Evolutionary conservation across 768 basidiomycete genomes (phyloP), one percentile per base, ranked within the genome.

Genomic region (Lactarius tabidus): DNA sequence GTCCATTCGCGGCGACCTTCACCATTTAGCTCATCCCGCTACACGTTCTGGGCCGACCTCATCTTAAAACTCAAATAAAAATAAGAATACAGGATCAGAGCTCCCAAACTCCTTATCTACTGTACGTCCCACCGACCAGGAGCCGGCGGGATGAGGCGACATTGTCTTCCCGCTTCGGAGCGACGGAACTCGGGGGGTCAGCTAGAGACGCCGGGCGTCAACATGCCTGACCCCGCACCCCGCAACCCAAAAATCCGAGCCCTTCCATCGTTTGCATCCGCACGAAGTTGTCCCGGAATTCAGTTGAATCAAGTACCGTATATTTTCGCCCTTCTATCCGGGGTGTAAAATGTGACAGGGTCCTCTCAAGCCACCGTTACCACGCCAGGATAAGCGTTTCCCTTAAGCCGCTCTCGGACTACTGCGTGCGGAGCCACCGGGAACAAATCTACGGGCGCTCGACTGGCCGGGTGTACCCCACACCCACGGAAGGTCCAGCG

Each of bases 41-140:
- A 12, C 38, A 10, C 26, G 12, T 8, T 51, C 23, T 51, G 23
- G 48, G n/a, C 48, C 36, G 23, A 12, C 14, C 26, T 51, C 48
- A 28, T 48, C 23, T 45, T 26, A 45, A 56, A 62, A 62, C 60
- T 31, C 51, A 53, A 60, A 52, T 36, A 20, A 52, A 6, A 33
- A 36, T 18, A 31, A 26, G 8, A 7, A 39, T 28, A 39, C 36
- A 31, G 54, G 14, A 31, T n/a, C 43, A 20, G n/a, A 43, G 43
- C 10, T 45, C n/a, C n/a, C n/a, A n/a, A n/a, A n/a, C n/a, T n/a
- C n/a, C n/a, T n/a, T n/a, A n/a, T n/a, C n/a, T n/a, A n/a, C n/a
- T n/a, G n/a, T n/a, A 48, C n/a, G 45, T 12, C 45, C n/a, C 23
- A n/a, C 43, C 43, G 10, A 48, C 45, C 23, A 23, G 23, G 23